Evolutionary conservation across 1,284 basidiomycete genomes (phyloP).

Genomic region (Boletellus dicymbophilus): DNA sequence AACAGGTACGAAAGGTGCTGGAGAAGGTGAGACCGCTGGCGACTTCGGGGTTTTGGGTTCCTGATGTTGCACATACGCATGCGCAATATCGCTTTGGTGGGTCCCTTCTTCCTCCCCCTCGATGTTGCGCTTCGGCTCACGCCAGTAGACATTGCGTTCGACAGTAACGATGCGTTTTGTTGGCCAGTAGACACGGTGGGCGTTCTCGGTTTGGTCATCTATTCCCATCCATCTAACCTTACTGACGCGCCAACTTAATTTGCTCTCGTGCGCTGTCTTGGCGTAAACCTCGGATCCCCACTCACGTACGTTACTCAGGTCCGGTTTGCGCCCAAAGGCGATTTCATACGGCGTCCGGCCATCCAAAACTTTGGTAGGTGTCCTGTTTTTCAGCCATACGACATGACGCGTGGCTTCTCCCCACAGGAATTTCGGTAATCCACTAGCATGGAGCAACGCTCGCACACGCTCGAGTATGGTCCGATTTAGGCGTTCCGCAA

Average conservation of each 20-base stretch:
- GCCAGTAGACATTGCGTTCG: not conserved
- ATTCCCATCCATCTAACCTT: not conserved
- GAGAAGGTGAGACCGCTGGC: too few relatives aligned
- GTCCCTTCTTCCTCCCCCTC: not conserved
- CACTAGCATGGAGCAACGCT: not conserved
- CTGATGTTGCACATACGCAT: not conserved
- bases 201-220: too few relatives aligned
- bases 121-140: not conserved
- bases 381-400: not conserved
- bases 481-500: not conserved
- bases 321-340: not conserved
- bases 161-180: not conserved
- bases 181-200: not conserved
- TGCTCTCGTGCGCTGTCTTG: rapidly evolving
- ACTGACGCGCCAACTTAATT: not conserved
- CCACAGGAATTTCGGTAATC: not conserved
- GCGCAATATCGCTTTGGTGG: not conserved
- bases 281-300: not conserved
- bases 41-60: too few relatives aligned
- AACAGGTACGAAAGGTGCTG: too few relatives aligned
- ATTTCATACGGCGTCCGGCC: not conserved
- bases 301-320: not conserved
- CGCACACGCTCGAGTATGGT: not conserved
- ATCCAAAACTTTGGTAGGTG: not conserved
- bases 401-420: not conserved